Conservation (phyloP, 192 early-diverging fungal genomes). For the Gamsiella multidivaricata region DNA sequence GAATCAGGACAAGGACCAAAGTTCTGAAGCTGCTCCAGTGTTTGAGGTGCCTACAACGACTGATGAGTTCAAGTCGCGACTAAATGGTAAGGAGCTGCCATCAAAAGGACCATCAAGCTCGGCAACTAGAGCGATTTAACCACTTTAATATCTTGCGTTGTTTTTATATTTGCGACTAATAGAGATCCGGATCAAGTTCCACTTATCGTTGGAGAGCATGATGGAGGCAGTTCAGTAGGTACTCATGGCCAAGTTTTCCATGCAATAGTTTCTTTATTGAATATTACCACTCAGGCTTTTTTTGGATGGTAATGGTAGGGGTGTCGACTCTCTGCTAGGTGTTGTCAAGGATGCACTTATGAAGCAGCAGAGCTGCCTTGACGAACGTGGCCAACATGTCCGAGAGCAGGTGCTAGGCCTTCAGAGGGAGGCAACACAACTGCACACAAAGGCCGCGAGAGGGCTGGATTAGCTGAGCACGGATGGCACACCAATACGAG, state of each 20-base stretch:
- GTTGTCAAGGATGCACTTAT: background rate
- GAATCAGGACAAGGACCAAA: background rate
- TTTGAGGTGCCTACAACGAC: background rate
- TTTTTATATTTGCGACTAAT: background rate
- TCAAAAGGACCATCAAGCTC: too few species aligned
- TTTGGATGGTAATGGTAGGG: too few species aligned
- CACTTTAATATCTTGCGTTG: background rate
- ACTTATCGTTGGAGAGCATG: constrained; percentile 10
- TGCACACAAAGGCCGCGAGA: constrained; percentile 8
- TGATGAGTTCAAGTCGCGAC: background rate
- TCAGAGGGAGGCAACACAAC: constrained; percentile 3
- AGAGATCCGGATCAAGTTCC: background rate
- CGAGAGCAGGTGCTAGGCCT: background rate
- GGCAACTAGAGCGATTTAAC: background rate
- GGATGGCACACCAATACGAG: background rate
- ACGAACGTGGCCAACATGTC: constrained; percentile 7
- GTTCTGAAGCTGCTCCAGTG: background rate
- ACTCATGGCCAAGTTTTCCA: too few species aligned
- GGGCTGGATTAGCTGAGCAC: background rate
- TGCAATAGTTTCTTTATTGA: background rate
- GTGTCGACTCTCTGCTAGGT: background rate
- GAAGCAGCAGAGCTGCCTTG: background rate
- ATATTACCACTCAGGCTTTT: too few species aligned
- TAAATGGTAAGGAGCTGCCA: background rate
- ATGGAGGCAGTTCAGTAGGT: constrained; percentile 19